Evolutionary conservation across 768 basidiomycete species (phyloP), one percentile per base, ranked within the genome.

Genomic region (Rhodocollybia butyracea): DNA sequence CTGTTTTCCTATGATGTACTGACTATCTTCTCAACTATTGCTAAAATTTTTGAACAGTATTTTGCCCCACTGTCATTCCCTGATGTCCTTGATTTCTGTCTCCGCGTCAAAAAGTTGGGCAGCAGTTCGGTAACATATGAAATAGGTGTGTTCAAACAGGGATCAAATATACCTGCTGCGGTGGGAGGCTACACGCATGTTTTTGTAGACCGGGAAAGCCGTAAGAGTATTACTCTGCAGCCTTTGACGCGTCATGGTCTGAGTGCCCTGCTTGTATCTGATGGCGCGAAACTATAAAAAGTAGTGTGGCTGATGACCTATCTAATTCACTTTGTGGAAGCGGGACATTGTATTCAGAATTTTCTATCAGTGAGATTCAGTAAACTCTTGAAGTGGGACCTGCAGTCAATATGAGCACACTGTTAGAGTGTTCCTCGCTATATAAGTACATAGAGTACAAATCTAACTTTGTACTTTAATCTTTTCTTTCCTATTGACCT

Each of bases 61-160:
- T 89, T 87, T 63, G 67, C 80, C 0, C 88, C 91, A 1, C 65
- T 91, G 0, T 82, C 86, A 1, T 93, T 91, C 58, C 91, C 91
- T 0, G 75, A 85, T 57, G 75, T 83, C 2, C 72, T 92, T 3
- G 81, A 87, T 48, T 76, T 92, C 11, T 89, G 88, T 24, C 70
- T 93, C 40, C 74, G 87, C 5, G 86, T 91, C 19, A 78, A 66
- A 46, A 81, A 78, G 46, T 72, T 93, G 0, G 90, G 91, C 17
- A 83, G 64, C 32, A 89, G 87, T 62, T 93, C 91, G 0, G 90
- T 88, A 38, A 75, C 81, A 1, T 93, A 93, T 63, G 89, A 92
- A 62, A 78, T 93, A 1, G 91, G 85, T 0, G 84, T 93, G 15
- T 93, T 92, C 63, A 74, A 73, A 46, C 72, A 81, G 46, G 79